Base-by-base conservation (phyloP, 2,329 filamentous ascomycete genomes). In the Aspergillus sp. region DNA sequence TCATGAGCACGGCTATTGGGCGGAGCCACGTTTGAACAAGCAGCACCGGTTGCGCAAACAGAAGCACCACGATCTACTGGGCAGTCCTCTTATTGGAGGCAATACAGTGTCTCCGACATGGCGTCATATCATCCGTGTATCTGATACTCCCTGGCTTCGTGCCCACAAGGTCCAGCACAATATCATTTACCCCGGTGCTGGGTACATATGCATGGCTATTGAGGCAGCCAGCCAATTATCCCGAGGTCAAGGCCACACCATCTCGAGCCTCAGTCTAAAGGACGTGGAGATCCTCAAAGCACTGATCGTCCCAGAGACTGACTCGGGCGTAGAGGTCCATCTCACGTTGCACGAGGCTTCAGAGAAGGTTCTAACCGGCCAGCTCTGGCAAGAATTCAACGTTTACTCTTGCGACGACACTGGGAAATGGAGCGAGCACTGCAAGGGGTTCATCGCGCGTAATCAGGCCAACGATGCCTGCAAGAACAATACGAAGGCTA, bases 91-190 rank as follows among this genome's bases (percentile, higher is more conserved):
- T n/a, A n/a, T n/a, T n/a, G n/a, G 13, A 22, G 17, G 12, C 19
- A 19, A 20, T 19, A 44, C n/a, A 20, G 22, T 22, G 51, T 47
- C 51, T 19, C 54, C 54, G 15, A 39, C 47, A n/a, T 56, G 54
- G 54, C 40, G 54, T 15, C 54, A 47, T 4, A 51, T 56, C 47
- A 30, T 56, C 20, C 51, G 40, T 13, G 30, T 56, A 17, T 51
- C 51, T 30, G 47, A 56, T 7, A 51, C 54, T 15, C 54, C 54
- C 46, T 56, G 54, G 54, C 54, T 56, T 5, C 54, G 54, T 15
- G 24, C 51, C 15, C 54, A 56, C 20, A 40, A 51, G 40, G 54
- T 56, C 5, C 54, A 56, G n/a, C 47, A 47, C 4, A 39, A 51
- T 11, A 46, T 56, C 12, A 56, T 47, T 3, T 56, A 51, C 47